Base-by-base conservation (phyloP, 352 stramenopile species). In the Chrysophaeum taylorii region DNA sequence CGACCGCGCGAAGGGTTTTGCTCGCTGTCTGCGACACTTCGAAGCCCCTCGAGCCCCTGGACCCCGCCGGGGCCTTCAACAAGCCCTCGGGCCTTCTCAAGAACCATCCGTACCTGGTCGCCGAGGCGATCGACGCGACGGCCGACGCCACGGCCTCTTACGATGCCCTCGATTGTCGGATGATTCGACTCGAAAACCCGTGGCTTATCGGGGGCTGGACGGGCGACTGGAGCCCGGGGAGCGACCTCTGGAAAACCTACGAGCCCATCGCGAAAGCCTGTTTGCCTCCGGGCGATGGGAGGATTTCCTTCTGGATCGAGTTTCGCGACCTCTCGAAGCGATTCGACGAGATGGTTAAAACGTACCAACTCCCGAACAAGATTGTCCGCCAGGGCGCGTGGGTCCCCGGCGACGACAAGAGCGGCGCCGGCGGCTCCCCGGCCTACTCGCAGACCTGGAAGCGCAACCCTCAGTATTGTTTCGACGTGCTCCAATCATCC, bases 101-200 rank as follows among this genome's bases (percentile, higher is more conserved):
- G 62, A 48, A 54, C n/a, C 50, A 64, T 50, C 16, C 61, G 14
- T 77, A 77, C 73, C 39, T 66, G n/a, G 60, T 77, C 29, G 21
- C 54, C 16, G 68, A 77, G 69, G n/a, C 73, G 23, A 50, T 45
- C n/a, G 36, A 69, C 33, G 23, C 38, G 7, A 33, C 38, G 33
- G 70, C 73, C 14, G 70, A 77, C 23, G 68, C 73, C 23, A 77
- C 73, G n/a, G 73, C 50, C 27, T 29, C 66, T 18, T 66, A 68
- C 21, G 73, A 77, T 43, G 54, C 69, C 0, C 7, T 77, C 25
- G 69, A 75, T 9, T 53, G 61, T 4, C 41, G 71, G 18, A 63
- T 77, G 39, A 61, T 77, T 27, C 54, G 54, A 31, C 25, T 77
- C 7, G 42, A 54, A 27, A 74, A 73, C 33, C 31, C 53, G 25